These are phyloP conservation scores for Tylopilus subfusipes DNA, from an alignment of 768 basidiomycete species.

Conservation along the genomic window DNA sequence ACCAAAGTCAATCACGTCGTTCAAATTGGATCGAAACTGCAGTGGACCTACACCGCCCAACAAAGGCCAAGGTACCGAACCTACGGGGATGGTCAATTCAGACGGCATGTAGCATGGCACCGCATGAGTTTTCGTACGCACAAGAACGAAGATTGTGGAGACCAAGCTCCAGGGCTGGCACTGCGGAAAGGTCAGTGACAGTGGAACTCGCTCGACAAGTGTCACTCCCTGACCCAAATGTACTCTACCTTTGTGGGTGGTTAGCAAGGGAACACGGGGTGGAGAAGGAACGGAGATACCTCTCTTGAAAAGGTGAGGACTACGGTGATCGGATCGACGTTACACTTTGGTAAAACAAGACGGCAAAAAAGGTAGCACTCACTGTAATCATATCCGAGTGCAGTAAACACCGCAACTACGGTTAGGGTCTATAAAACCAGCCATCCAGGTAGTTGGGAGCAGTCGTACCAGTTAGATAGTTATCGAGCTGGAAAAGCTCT, in stretches of 20 bases:
- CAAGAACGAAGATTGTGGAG: constrained; percentile 11
- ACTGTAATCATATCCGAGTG: constrained; percentile 10
- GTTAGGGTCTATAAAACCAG: background rate
- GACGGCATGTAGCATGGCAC: background rate
- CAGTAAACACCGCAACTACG: background rate
- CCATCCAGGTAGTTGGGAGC: background rate
- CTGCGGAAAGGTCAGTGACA: background rate
- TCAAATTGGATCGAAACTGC: too few species aligned
- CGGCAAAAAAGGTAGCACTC: background rate
- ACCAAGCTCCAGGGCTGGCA: constrained; percentile 7
- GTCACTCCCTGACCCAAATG: constrained; percentile 9
- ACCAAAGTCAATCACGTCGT: background rate
- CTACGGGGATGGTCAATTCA: background rate
- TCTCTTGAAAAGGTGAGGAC: constrained; percentile 11
- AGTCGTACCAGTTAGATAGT: background rate
- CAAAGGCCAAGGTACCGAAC: constrained; percentile 12
- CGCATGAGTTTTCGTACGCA: background rate
- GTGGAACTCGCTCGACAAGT: background rate
- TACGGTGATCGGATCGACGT: background rate
- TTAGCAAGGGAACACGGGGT: too few species aligned
- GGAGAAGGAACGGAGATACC: background rate
- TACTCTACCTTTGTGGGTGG: constrained; percentile 1
- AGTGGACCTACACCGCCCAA: constrained; percentile 2
- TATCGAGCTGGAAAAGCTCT: too few species aligned
- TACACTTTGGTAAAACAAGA: too few species aligned